phyloP scores from a whole-genome alignment of 169 alveolate genomes.

The Plasmodium gaboni region DNA sequence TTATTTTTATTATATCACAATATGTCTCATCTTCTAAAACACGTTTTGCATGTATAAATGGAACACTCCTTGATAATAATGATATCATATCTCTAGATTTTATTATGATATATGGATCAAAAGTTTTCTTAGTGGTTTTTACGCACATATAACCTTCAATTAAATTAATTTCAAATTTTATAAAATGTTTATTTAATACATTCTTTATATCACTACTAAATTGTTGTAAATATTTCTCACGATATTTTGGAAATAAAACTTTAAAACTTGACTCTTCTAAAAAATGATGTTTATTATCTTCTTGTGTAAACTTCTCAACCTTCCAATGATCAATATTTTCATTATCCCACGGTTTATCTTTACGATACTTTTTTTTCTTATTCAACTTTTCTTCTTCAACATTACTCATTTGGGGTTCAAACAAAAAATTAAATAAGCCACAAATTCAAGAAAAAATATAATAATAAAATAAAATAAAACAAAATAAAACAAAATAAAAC shows the following conservation, averaged over 20 bases:
- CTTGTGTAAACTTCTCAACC: conserved; percentile 91
- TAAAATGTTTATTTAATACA: conserved; percentile 85
- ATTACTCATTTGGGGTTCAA: background rate
- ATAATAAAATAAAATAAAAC: too few relatives aligned
- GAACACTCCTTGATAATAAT: conserved; percentile 98
- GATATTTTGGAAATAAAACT: conserved; percentile 97
- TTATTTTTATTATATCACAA: conserved; percentile 98
- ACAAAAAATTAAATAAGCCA: background rate
- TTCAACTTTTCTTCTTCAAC: conserved; percentile 2
- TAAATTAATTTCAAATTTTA: conserved; percentile 96
- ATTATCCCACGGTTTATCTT: conserved; percentile 99
- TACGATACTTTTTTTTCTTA: conserved; percentile 93
- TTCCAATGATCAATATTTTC: conserved; percentile 99
- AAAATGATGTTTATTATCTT: conserved; percentile 87
- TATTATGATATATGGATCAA: conserved; percentile 98
- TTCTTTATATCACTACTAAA: conserved; percentile 96
- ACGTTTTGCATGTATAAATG: conserved; percentile 97
- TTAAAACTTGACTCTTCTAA: conserved; percentile 98
- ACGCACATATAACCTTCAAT: conserved; percentile 99
- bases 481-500: too few relatives aligned
- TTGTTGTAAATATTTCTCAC: conserved; percentile 98
- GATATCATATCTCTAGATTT: conserved; percentile 99
- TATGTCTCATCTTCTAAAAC: conserved; percentile 94
- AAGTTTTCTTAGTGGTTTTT: conserved; percentile 97
- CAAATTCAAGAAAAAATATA: background rate